Conservation (phyloP, 2,329 filamentous ascomycete species). For the Colletotrichum gigasporum region DNA sequence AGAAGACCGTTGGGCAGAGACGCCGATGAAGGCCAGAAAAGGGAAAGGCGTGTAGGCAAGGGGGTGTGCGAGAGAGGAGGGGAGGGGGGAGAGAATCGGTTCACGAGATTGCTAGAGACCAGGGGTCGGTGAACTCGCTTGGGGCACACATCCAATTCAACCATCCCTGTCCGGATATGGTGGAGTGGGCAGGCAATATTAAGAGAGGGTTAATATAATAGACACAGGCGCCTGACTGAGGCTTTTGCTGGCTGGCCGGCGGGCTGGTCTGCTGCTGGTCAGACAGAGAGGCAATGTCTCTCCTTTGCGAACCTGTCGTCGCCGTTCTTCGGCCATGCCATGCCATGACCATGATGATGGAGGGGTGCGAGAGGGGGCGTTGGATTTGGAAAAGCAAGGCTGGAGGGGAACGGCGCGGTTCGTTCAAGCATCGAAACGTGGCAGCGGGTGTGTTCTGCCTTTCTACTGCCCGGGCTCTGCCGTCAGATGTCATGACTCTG, state of each 20-base stretch:
- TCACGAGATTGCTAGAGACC: conserved; percentile 57
- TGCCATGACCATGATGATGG: too few relatives aligned
- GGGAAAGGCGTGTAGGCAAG: conserved; percentile 48
- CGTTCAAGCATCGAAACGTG: conserved; percentile 21
- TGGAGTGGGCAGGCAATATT: conserved; percentile 31
- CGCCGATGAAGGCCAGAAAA: conserved; percentile 47
- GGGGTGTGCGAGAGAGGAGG: conserved; percentile 34
- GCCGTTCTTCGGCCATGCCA: not conserved
- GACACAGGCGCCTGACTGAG: conserved; percentile 32
- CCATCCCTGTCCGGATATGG: conserved; percentile 30
- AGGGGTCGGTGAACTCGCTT: conserved; percentile 46
- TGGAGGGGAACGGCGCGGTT: conserved; percentile 24
- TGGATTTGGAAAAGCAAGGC: conserved; percentile 10
- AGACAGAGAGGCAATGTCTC: conserved; percentile 24
- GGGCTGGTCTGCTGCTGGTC: too few relatives aligned
- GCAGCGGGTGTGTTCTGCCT: not conserved
- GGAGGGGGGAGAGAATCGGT: conserved; percentile 48
- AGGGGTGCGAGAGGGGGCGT: conserved; percentile 10
- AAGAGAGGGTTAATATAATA: conserved; percentile 32
- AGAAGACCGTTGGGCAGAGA: conserved; percentile 57
- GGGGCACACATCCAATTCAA: conserved; percentile 30
- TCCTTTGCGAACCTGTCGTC: not conserved
- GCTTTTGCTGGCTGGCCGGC: conserved; percentile 24
- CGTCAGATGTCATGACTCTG: conserved; percentile 27
- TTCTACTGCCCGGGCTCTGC: conserved; percentile 19